phyloP scores from a whole-genome alignment of 805 yeast genomes.

The Saccharomycopsis sp. region DNA sequence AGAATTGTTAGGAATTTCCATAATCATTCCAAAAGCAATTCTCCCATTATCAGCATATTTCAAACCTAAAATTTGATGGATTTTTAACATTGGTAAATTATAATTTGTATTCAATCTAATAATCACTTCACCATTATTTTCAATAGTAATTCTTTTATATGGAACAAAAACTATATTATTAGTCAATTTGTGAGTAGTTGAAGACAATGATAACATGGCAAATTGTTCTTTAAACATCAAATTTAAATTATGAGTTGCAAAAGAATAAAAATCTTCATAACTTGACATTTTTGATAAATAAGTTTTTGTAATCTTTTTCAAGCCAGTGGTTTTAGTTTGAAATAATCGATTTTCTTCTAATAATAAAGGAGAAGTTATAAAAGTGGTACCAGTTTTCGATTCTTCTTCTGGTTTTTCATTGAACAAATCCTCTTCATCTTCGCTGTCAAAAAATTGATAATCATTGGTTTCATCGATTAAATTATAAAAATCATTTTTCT shows the following conservation, averaged over 20 bases:
- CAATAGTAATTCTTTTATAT: conserved; percentile 13
- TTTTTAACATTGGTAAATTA: conserved; percentile 12
- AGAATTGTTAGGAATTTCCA: conserved; percentile 14
- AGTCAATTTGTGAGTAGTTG: conserved; percentile 10
- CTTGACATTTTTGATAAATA: conserved; percentile 8
- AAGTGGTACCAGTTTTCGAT: background rate
- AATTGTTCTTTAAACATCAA: conserved; percentile 15
- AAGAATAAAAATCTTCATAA: conserved; percentile 11
- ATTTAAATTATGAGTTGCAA: conserved; percentile 12
- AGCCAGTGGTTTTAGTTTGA: conserved; percentile 10
- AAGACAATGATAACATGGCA: conserved; percentile 10
- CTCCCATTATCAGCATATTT: conserved; percentile 3
- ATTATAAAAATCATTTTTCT: conserved; percentile 15
- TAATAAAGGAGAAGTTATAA: conserved; percentile 13
- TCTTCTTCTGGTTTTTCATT: conserved; percentile 4
- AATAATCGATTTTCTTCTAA: conserved; percentile 9
- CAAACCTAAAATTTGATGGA: conserved; percentile 15
- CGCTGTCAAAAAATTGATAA: conserved; percentile 13
- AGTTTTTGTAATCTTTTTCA: conserved; percentile 11
- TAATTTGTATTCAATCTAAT: conserved; percentile 17
- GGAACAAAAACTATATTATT: conserved; percentile 17
- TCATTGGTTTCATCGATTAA: conserved; percentile 14
- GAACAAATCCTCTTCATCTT: conserved; percentile 4
- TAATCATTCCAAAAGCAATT: conserved; percentile 8
- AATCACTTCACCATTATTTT: background rate